phyloP scores from a whole-genome alignment of 345 rosid species.

The Jatropha curcas region DNA sequence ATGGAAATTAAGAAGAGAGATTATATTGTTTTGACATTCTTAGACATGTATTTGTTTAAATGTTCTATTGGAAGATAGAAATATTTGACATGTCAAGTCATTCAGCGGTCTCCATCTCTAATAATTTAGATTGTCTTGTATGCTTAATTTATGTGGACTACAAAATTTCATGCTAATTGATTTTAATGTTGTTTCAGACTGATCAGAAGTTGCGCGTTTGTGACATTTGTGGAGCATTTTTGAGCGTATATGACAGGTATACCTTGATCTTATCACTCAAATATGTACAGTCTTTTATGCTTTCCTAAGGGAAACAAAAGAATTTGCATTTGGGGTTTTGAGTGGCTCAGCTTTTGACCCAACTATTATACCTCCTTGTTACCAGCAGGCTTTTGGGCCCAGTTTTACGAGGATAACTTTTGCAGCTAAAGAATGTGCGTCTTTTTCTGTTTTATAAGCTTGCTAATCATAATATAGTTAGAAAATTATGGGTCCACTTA shows the following conservation, averaged over 20 bases:
- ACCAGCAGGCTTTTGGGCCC: constrained; percentile 99
- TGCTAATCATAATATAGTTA: constrained; percentile 60
- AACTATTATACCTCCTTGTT: constrained; percentile 90
- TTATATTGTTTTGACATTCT: not conserved
- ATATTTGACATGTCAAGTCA: not conserved
- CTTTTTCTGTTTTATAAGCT: constrained; percentile 74
- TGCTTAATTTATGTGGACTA: not conserved
- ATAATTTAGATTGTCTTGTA: not conserved
- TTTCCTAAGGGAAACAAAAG: constrained; percentile 46
- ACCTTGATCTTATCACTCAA: constrained; percentile 27
- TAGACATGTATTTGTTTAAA: not conserved
- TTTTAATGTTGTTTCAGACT: constrained; percentile 55
- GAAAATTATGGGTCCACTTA: constrained; percentile 36
- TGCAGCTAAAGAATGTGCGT: constrained; percentile 99
- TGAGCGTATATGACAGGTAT: constrained; percentile 98
- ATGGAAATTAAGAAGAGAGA: not conserved
- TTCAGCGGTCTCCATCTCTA: not conserved
- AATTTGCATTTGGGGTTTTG: constrained; percentile 70
- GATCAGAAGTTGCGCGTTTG: constrained; percentile 99
- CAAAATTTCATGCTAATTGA: not conserved
- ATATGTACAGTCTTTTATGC: not conserved
- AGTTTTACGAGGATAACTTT: constrained; percentile 99
- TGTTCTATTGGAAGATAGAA: not conserved
- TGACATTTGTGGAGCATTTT: constrained; percentile 99
- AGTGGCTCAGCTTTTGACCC: constrained; percentile 92